Evolutionary conservation across 1,139 yeast species (phyloP).

Genomic region (Geotrichum macrosporum): DNA sequence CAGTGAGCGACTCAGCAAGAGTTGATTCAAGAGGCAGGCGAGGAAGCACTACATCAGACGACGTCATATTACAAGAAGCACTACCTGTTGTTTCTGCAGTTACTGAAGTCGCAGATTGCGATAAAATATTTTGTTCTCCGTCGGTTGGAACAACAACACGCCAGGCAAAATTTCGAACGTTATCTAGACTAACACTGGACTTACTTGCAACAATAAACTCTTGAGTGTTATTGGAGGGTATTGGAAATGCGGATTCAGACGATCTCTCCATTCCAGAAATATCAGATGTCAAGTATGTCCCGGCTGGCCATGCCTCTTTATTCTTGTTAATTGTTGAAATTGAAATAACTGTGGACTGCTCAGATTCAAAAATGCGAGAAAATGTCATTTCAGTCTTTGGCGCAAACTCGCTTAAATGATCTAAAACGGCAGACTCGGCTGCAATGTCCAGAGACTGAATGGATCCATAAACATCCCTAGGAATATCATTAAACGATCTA

Average conservation of each 20-base stretch:
- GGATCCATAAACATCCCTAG: no score
- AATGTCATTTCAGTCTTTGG: no score
- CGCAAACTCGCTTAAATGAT: no score
- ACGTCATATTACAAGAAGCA: not conserved
- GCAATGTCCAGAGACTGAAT: no score
- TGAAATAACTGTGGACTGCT: not conserved
- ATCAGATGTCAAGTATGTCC: not conserved
- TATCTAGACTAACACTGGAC: not conserved
- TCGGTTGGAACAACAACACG: not conserved
- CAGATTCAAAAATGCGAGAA: not conserved
- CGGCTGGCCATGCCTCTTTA: not conserved
- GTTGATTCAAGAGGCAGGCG: conserved; percentile 1
- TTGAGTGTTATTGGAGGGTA: not conserved
- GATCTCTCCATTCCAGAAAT: not conserved
- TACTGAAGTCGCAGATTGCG: no score
- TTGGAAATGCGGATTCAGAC: not conserved
- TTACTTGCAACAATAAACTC: conserved; percentile 1
- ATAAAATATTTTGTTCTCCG: not conserved
- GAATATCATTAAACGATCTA: no score
- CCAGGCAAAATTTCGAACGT: not conserved
- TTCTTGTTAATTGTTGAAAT: not conserved
- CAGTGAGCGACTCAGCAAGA: not conserved
- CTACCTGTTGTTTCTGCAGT: no score
- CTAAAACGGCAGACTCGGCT: no score
- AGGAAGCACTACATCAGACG: not conserved